Conservation (phyloP, 2,329 filamentous ascomycete species). For the Cladophialophora immunda region DNA sequence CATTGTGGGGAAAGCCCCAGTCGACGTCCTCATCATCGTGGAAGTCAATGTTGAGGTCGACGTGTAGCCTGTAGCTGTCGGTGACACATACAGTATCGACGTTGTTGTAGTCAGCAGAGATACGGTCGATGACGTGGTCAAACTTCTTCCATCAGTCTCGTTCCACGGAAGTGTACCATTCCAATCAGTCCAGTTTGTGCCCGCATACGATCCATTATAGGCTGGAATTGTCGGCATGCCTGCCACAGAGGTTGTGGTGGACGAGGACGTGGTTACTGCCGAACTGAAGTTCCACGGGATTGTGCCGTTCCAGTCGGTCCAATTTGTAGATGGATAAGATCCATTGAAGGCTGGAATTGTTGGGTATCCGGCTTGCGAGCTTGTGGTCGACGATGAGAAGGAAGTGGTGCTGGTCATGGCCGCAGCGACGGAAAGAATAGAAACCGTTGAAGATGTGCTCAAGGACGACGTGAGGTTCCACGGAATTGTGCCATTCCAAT, state of each 20-base stretch:
- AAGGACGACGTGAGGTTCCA: neutral
- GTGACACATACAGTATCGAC: slow-evolving; percentile 10
- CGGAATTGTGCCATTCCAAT: slow-evolving; percentile 13
- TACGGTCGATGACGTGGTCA: neutral
- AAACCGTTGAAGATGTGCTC: slow-evolving; percentile 1
- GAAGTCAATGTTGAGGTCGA: neutral
- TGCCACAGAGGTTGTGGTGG: neutral
- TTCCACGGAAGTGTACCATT: slow-evolving; percentile 9
- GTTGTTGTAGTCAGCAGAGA: slow-evolving; percentile 3
- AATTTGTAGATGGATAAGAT: slow-evolving; percentile 7
- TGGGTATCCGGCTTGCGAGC: neutral
- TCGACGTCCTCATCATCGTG: neutral
- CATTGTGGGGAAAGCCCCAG: neutral
- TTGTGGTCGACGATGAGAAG: slow-evolving; percentile 4
- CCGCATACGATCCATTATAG: slow-evolving; percentile 6
- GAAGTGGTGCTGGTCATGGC: slow-evolving; percentile 15
- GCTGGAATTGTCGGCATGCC: slow-evolving; percentile 6
- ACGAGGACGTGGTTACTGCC: neutral
- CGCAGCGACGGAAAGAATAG: slow-evolving; percentile 8
- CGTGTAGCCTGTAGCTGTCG: slow-evolving; percentile 6
- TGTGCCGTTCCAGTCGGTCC: slow-evolving; percentile 7
- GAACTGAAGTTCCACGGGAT: neutral
- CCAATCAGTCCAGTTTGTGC: slow-evolving; percentile 13
- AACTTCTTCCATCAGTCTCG: neutral
- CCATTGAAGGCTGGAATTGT: slow-evolving; percentile 1